A percentile compares a stretch with the other conserved stretches of the same genome.
Evolutionary conservation across 805 yeast genomes (phyloP).

Genomic region (Lipomyces starkeyi): DNA sequence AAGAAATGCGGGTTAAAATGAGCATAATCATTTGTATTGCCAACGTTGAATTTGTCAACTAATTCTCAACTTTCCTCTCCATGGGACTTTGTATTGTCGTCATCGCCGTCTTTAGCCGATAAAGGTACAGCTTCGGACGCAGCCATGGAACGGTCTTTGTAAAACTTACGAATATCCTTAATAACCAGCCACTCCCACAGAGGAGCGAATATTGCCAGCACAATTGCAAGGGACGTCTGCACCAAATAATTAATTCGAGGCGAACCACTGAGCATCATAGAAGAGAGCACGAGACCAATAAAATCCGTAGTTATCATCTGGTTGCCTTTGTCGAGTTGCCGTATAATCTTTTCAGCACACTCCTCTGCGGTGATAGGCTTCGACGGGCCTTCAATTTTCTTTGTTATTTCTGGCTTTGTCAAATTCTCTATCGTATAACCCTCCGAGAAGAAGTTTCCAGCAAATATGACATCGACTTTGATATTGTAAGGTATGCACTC

Average conservation of each 20-base stretch:
- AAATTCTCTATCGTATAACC: conserved; percentile 81
- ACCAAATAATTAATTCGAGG: conserved; percentile 67
- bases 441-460: conserved; percentile 90
- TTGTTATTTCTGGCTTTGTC: conserved; percentile 86
- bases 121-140: background rate
- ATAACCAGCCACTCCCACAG: conserved; percentile 43
- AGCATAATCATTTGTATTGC: background rate
- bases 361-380: conserved; percentile 66
- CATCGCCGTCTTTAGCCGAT: background rate
- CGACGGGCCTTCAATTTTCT: conserved; percentile 83
- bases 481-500: conserved; percentile 74
- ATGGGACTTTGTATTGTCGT: background rate
- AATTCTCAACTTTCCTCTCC: background rate
- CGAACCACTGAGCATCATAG: conserved; percentile 68
- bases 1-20: background rate
- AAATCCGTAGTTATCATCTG: conserved; percentile 81
- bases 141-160: background rate
- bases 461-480: conserved; percentile 74
- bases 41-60: background rate
- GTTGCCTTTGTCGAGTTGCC: conserved; percentile 64
- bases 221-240: conserved; percentile 56
- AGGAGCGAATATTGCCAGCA: conserved; percentile 64
- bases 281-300: conserved; percentile 80
- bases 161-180: conserved; percentile 25
- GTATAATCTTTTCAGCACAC: conserved; percentile 67